Base-by-base conservation (phyloP, 371 early-diverging fungal species). In the Paraphysoderma sedebokerense region DNA sequence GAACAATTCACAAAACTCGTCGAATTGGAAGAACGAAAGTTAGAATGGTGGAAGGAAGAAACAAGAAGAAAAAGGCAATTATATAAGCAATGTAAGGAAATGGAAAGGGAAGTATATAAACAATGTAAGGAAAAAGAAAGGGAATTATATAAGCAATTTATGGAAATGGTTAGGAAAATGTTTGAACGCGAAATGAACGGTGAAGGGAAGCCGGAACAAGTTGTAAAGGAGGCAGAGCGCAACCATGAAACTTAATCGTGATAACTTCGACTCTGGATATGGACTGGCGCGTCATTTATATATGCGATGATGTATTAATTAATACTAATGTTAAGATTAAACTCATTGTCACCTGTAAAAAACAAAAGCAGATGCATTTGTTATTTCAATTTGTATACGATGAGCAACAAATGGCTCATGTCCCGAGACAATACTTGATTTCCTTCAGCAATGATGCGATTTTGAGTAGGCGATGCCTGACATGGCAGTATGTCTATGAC, bases 261-360 rank as follows among this genome's bases (percentile, higher is more conserved):
- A 39, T 17, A 22, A 44, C 26, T 22, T 30, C 17, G 29, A 36
- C 38, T 33, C 33, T 9, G 11, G 11, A 32, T 46, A 50, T 46
- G 27, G 22, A 29, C 23, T 30, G 51, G n/a, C 29, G 41, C 24
- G 39, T 34, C 26, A 24, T 30, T 17, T 45, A 11, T 23, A 38
- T 57, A 41, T 41, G 53, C 23, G 49, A 55, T 15, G 33, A 56
- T 9, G 41, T 50, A 38, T 17, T 35, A 28, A 26, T 38, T 20
- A 47, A n/a, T 40, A 12, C 30, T 27, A 41, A 46, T n/a, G n/a
- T n/a, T n/a, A n/a, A n/a, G n/a, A n/a, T n/a, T n/a, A n/a, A n/a
- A n/a, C n/a, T n/a, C n/a, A n/a, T n/a, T n/a, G n/a, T n/a, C n/a
- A n/a, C n/a, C n/a, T n/a, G n/a, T n/a, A n/a, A n/a, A n/a, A n/a